Evolutionary conservation across 805 yeast species (phyloP).

Genomic region (Hagleromyces aurorensis): DNA sequence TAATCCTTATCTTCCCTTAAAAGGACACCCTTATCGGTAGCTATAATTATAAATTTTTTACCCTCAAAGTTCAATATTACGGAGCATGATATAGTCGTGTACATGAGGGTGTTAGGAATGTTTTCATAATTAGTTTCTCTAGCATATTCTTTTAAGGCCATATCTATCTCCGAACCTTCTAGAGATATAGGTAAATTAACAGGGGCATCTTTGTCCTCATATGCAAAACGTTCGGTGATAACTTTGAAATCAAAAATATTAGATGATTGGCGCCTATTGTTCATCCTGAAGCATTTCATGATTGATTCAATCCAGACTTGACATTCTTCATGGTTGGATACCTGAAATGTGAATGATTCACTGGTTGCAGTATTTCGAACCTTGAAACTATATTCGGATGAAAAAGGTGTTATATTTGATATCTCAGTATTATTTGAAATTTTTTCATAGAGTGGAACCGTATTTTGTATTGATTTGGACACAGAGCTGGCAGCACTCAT

Average conservation of each 20-base stretch:
- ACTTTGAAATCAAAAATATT: slow-evolving; percentile 50
- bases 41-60: slow-evolving; percentile 44
- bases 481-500: slow-evolving; percentile 18
- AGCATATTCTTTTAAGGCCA: slow-evolving; percentile 28
- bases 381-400: slow-evolving; percentile 35
- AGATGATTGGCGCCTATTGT: slow-evolving; percentile 32
- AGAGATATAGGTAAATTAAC: slow-evolving; percentile 46
- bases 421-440: slow-evolving; percentile 8
- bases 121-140: slow-evolving; percentile 19
- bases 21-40: slow-evolving; percentile 57
- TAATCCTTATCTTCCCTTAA: slow-evolving; percentile 28
- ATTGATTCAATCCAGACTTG: slow-evolving; percentile 51
- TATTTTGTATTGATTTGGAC: slow-evolving; percentile 11
- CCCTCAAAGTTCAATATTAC: slow-evolving; percentile 40
- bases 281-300: slow-evolving; percentile 39
- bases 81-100: slow-evolving; percentile 38
- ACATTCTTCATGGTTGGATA: slow-evolving; percentile 43
- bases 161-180: slow-evolving; percentile 44
- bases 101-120: slow-evolving; percentile 25
- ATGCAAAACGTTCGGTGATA: slow-evolving; percentile 56
- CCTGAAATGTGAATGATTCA: slow-evolving; percentile 43
- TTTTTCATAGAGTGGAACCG: slow-evolving; percentile 4
- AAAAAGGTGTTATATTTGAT: slow-evolving; percentile 11
- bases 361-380: slow-evolving; percentile 52
- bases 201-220: slow-evolving; percentile 46